A percentile compares a stretch with the other conserved stretches of the same genome.
Conservation (phyloP, 768 basidiomycete species). For the Agaricus blazei region DNA sequence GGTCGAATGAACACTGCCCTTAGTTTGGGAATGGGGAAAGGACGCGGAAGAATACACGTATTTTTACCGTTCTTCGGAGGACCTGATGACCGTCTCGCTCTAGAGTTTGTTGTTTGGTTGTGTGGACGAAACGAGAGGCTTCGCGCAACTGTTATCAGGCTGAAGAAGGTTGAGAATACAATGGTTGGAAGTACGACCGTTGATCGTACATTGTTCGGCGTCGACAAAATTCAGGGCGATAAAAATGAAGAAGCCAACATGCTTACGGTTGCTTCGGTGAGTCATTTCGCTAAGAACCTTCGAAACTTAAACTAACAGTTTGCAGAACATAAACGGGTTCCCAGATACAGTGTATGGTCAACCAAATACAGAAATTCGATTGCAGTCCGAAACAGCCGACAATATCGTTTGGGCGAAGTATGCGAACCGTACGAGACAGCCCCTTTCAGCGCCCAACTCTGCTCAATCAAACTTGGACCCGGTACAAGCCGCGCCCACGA, state of each 20-base stretch:
- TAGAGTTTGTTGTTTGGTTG: constrained; percentile 81
- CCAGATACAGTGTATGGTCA: constrained; percentile 72
- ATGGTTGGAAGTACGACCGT: background rate
- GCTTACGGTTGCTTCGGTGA: constrained; percentile 45
- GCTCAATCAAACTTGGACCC: background rate
- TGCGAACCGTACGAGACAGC: constrained; percentile 22
- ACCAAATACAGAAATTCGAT: constrained; percentile 52
- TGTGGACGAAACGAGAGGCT: constrained; percentile 58
- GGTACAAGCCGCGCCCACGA: constrained; percentile 28
- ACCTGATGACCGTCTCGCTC: constrained; percentile 83
- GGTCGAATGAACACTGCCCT: background rate
- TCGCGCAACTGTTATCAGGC: constrained; percentile 69
- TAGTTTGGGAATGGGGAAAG: background rate
- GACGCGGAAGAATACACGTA: constrained; percentile 43
- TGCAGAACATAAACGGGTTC: constrained; percentile 34
- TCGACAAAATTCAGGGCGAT: constrained; percentile 16
- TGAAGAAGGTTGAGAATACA: constrained; percentile 42
- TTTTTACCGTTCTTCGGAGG: constrained; percentile 94
- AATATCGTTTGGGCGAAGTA: constrained; percentile 69
- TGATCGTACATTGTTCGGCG: constrained; percentile 17
- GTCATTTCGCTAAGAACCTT: constrained; percentile 13
- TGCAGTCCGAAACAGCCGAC: constrained; percentile 85
- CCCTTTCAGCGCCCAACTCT: background rate
- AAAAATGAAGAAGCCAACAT: constrained; percentile 30
- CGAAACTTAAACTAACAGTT: background rate